Conservation (phyloP, 345 rosid species). For the Jatropha curcas region DNA sequence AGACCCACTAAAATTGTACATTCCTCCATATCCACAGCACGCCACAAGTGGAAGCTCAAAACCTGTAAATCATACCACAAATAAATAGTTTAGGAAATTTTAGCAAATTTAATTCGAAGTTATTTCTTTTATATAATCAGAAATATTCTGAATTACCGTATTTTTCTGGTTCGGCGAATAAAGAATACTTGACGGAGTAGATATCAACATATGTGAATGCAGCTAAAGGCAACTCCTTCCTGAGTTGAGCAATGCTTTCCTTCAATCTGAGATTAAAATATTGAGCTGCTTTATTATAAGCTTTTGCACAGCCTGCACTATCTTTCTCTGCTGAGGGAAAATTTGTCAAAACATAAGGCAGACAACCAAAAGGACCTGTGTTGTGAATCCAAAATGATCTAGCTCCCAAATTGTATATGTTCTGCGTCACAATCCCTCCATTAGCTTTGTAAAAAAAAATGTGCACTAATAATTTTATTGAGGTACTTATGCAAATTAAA, state of each 20-base stretch:
- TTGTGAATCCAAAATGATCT: conserved; percentile 68
- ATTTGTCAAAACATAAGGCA: conserved; percentile 36
- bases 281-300: conserved; percentile 51
- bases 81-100: too few species aligned
- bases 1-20: neutral
- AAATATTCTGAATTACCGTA: conserved; percentile 54
- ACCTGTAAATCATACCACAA: neutral
- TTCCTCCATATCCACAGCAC: conserved; percentile 13
- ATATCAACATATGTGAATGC: conserved; percentile 49
- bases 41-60: conserved; percentile 19
- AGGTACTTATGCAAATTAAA: too few species aligned
- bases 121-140: too few species aligned
- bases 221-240: conserved; percentile 39
- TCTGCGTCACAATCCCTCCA: conserved; percentile 28
- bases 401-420: conserved; percentile 42
- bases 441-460: too few species aligned
- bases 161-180: conserved; percentile 35
- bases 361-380: conserved; percentile 78
- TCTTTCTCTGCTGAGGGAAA: conserved; percentile 37
- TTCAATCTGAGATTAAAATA: conserved; percentile 43
- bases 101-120: too few species aligned
- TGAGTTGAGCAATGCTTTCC: conserved; percentile 33
- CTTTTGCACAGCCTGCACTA: conserved; percentile 47
- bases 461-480: too few species aligned
- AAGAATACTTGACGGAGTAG: conserved; percentile 52